phyloP scores from a whole-genome alignment of 768 basidiomycete species.

The Ramaria sp. region DNA sequence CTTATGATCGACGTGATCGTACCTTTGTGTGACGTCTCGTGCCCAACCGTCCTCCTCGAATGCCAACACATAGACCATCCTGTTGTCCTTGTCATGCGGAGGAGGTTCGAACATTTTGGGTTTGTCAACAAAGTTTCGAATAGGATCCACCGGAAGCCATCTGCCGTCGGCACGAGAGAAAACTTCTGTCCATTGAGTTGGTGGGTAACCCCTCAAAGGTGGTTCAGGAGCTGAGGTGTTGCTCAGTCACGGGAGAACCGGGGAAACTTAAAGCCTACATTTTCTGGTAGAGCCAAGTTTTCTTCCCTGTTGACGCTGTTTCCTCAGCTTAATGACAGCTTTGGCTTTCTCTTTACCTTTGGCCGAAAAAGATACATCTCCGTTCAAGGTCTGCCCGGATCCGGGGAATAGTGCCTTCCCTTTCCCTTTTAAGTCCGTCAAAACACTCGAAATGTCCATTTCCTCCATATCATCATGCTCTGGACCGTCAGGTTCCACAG shows the following conservation, averaged over 20 bases:
- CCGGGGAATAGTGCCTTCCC: constrained; percentile 26
- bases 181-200: constrained; percentile 95
- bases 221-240: constrained; percentile 2
- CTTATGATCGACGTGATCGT: constrained; percentile 52
- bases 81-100: constrained; percentile 47
- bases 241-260: not conserved
- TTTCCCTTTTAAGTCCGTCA: constrained; percentile 21
- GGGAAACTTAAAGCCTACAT: constrained; percentile 1
- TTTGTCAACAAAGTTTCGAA: constrained; percentile 71
- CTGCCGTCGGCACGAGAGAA: constrained; percentile 85
- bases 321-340: constrained; percentile 49
- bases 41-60: constrained; percentile 92
- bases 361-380: constrained; percentile 14
- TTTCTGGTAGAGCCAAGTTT: constrained; percentile 5
- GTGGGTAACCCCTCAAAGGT: constrained; percentile 38
- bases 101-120: constrained; percentile 72
- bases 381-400: constrained; percentile 27
- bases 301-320: constrained; percentile 14
- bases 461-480: constrained; percentile 25
- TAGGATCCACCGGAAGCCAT: constrained; percentile 91
- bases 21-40: constrained; percentile 84
- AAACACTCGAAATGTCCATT: constrained; percentile 19
- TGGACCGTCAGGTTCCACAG: constrained; percentile 18
- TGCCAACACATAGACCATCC: constrained; percentile 88
- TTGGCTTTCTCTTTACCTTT: constrained; percentile 43